phyloP scores from a whole-genome alignment of 306 rosid genomes.

The Rosa persica region DNA sequence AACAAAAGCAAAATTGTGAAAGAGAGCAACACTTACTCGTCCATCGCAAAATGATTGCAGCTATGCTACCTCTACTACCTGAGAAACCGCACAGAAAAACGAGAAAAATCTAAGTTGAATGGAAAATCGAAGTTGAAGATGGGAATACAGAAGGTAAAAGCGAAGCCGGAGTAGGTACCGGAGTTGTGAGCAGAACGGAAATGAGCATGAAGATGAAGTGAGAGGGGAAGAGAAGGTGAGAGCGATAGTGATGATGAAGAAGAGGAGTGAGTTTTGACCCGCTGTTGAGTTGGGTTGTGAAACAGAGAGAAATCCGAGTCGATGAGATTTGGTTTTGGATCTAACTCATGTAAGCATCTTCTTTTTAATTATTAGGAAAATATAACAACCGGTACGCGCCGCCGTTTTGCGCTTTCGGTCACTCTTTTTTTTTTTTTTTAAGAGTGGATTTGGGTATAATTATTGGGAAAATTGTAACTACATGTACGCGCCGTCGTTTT shows the following conservation, averaged over 20 bases:
- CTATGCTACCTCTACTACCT: background rate
- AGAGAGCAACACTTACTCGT: slow-evolving; percentile 61
- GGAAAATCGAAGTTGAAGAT: background rate
- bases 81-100: background rate
- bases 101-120: background rate
- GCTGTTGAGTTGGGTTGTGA: background rate
- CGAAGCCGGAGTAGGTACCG: background rate
- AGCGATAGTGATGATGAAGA: too few relatives aligned
- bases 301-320: background rate
- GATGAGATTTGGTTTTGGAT: slow-evolving; percentile 3
- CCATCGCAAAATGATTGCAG: slow-evolving; percentile 51
- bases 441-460: too few relatives aligned
- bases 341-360: background rate
- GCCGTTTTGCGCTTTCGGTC: too few relatives aligned
- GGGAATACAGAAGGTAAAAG: too few relatives aligned
- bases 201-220: background rate
- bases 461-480: too few relatives aligned
- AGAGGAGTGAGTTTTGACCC: too few relatives aligned
- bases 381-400: too few relatives aligned
- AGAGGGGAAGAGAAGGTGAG: too few relatives aligned
- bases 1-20: background rate
- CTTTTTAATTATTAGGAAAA: background rate
- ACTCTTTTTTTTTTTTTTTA: too few relatives aligned
- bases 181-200: slow-evolving; percentile 13
- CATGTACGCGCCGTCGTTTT: too few relatives aligned